Evolutionary conservation across 23 red algal genomes (phyloP), one percentile per base, ranked within the genome.

Genomic region (Agarophyton chilense): DNA sequence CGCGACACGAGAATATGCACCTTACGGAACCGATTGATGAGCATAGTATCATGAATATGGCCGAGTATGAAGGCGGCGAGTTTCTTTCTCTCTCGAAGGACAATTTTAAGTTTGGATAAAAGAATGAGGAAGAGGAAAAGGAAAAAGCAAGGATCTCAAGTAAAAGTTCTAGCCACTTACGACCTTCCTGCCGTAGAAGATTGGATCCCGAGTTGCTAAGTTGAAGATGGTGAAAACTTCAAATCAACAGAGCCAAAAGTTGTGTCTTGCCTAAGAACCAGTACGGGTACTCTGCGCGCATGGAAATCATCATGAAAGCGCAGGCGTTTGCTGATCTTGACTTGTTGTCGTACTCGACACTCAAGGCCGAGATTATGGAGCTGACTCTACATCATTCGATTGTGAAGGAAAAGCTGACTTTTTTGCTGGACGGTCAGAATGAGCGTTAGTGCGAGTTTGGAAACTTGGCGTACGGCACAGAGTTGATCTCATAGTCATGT

Each of bases 1-100:
- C 94, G n/a, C n/a, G n/a, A n/a, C n/a, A 93, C 71, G 95, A 98
- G 64, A 84, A 91, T 22, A 11, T 98, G 51, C 94, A 90, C 43
- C 77, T 98, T 39, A 88, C 62, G 19, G 91, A 98, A 41, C 84
- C 95, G 12, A 94, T 98, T 71, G 95, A 98, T 81, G 95, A 98
- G 80, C 82, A 94, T 43, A 90, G 91, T 90, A 75, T 94, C 45
- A 73, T 72, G 85, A 71, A 90, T 10, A 42, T 94, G 51, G 77
- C 85, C 17, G 90, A 94, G n/a, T 94, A 90, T 52, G 91, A 94
- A 77, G 84, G 90, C 43, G 75, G 73, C 39, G 94, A 98, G 58
- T 82, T 98, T 25, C 81, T 94, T 75, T 85, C 87, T 6, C 78
- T 89, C 38, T 79, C 76, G 10, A 94, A 94, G 47, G 95, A 98